A percentile compares a stretch with the other conserved stretches of the same genome.
phyloP scores from a whole-genome alignment of 1,284 basidiomycete species.

The Puccinia triticina region DNA sequence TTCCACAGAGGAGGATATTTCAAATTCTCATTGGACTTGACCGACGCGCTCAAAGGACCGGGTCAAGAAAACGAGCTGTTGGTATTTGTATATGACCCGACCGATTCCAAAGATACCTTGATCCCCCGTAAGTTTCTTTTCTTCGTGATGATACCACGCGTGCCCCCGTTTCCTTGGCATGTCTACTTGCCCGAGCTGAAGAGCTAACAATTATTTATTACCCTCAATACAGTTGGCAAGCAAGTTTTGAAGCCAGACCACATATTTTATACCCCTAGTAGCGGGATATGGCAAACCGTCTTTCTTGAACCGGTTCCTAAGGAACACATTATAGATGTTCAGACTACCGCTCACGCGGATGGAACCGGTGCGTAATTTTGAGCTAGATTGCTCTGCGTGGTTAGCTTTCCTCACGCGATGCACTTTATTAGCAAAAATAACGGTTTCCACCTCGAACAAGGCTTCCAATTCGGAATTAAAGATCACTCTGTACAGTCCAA shows the following conservation, averaged over 20 bases:
- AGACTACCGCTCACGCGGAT: slow-evolving; percentile 30
- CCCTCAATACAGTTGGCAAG: slow-evolving; percentile 27
- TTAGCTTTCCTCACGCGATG: background rate
- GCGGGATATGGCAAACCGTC: slow-evolving; percentile 52
- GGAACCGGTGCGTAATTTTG: slow-evolving; percentile 21
- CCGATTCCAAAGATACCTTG: slow-evolving; percentile 21
- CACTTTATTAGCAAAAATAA: slow-evolving; percentile 34
- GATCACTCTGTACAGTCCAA: slow-evolving; percentile 12
- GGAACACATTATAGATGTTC: slow-evolving; percentile 19
- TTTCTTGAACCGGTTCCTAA: slow-evolving; percentile 51
- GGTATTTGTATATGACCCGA: slow-evolving; percentile 52
- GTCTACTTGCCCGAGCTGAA: background rate
- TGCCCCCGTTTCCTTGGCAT: background rate
- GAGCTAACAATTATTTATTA: background rate
- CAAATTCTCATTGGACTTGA: slow-evolving; percentile 48
- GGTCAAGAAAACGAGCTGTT: slow-evolving; percentile 51
- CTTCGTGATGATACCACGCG: too few species aligned
- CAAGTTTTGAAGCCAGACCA: slow-evolving; percentile 26
- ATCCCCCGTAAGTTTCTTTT: slow-evolving; percentile 39
- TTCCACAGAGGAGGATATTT: slow-evolving; percentile 52
- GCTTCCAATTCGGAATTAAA: background rate
- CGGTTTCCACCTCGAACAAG: slow-evolving; percentile 15
- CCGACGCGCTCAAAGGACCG: slow-evolving; percentile 22
- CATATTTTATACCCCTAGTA: slow-evolving; percentile 49
- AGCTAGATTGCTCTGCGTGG: background rate